These are phyloP conservation scores for Xylaria sp. DNA, from an alignment of 2,329 filamentous ascomycete genomes.

Conservation along the genomic window DNA sequence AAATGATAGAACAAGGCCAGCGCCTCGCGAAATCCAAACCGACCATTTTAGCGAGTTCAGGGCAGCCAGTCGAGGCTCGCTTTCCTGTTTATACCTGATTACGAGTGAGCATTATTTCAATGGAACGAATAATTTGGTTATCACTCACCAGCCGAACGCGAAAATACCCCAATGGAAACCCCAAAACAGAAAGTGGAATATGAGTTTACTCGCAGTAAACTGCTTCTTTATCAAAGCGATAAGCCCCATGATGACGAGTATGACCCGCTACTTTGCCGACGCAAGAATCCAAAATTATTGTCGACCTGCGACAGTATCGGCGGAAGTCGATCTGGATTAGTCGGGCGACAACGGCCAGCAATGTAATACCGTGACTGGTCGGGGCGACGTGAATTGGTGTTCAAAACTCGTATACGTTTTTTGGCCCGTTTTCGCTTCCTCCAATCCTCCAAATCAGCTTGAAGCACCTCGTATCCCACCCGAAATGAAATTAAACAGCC, in stretches of 20 bases:
- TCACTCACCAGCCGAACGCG: slow-evolving; percentile 81
- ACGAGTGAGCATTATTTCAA: slow-evolving; percentile 22
- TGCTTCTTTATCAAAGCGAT: slow-evolving; percentile 67
- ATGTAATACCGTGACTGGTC: slow-evolving; percentile 37
- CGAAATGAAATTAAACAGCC: slow-evolving; percentile 46
- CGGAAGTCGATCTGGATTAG: slow-evolving; percentile 43
- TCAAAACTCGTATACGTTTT: slow-evolving; percentile 28
- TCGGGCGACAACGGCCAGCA: slow-evolving; percentile 33
- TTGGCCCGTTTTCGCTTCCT: slow-evolving; percentile 26
- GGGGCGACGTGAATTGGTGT: slow-evolving; percentile 30
- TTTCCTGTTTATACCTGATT: slow-evolving; percentile 79
- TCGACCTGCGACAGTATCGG: slow-evolving; percentile 66
- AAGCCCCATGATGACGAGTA: slow-evolving; percentile 54
- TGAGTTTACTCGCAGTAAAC: slow-evolving; percentile 75
- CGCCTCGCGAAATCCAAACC: slow-evolving; percentile 96
- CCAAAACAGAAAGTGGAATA: slow-evolving; percentile 87
- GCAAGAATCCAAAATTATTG: slow-evolving; percentile 53
- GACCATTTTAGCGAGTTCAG: slow-evolving; percentile 87
- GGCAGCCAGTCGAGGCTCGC: slow-evolving; percentile 74
- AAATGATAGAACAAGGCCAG: slow-evolving; percentile 84
- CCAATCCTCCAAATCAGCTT: slow-evolving; percentile 23
- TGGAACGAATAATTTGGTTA: neutral
- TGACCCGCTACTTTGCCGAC: slow-evolving; percentile 45
- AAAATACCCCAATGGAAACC: slow-evolving; percentile 82
- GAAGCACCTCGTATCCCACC: slow-evolving; percentile 42